phyloP scores from a whole-genome alignment of 768 basidiomycete genomes.

The Boletellus sp. region DNA sequence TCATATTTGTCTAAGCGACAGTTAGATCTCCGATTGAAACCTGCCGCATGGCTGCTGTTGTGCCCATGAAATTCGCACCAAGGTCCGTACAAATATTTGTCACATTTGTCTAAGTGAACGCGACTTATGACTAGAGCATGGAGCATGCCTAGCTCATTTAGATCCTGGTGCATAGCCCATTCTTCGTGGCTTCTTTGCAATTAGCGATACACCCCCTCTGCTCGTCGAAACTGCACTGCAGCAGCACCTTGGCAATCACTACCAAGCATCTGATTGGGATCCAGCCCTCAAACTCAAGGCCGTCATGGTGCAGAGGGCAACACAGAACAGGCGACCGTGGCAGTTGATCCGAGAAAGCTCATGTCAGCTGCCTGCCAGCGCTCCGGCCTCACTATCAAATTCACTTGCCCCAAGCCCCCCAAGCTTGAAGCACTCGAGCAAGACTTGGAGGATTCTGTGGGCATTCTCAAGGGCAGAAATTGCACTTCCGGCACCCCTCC shows the following conservation, averaged over 20 bases:
- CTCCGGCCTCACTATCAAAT: background rate
- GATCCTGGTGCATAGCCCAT: slow-evolving; percentile 9
- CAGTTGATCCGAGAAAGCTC: background rate
- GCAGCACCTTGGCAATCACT: background rate
- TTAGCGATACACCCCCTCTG: background rate
- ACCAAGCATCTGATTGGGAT: background rate
- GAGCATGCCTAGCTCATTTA: background rate
- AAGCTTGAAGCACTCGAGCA: background rate
- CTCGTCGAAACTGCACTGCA: background rate
- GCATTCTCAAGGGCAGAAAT: background rate
- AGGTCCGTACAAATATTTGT: no score
- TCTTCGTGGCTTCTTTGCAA: slow-evolving; percentile 3
- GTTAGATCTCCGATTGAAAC: no score
- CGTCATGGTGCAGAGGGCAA: background rate
- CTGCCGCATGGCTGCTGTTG: no score
- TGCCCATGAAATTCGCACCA: no score
- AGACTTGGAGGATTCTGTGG: background rate
- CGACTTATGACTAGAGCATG: no score
- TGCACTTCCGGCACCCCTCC: background rate
- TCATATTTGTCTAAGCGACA: no score
- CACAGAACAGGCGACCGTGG: background rate
- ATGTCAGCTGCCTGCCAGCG: background rate
- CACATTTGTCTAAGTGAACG: no score
- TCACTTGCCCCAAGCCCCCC: background rate
- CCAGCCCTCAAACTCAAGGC: background rate